phyloP scores from a whole-genome alignment of 768 basidiomycete genomes.

The Suillus subalutaceus region DNA sequence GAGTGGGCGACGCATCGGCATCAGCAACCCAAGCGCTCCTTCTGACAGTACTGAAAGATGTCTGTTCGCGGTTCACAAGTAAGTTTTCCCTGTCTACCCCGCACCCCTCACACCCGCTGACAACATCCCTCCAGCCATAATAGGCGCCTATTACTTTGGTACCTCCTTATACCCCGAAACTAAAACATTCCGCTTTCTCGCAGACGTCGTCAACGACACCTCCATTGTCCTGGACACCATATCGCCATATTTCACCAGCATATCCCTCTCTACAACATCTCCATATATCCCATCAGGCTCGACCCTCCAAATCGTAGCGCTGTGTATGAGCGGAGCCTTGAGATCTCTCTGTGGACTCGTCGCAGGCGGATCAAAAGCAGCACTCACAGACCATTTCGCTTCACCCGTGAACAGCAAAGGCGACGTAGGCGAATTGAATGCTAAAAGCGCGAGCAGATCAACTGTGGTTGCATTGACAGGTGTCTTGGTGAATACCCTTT shows the following conservation, averaged over 20 bases:
- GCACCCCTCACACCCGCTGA: background rate
- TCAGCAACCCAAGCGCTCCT: conserved; percentile 68
- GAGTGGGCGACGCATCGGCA: conserved; percentile 69
- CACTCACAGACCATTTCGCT: conserved; percentile 68
- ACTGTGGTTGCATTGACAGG: conserved; percentile 69
- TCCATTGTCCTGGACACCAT: conserved; percentile 62
- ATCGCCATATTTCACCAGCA: conserved; percentile 52
- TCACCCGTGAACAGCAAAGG: conserved; percentile 52
- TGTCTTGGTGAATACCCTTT: conserved; percentile 57
- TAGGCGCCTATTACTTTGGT: conserved; percentile 62
- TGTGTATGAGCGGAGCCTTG: conserved; percentile 63
- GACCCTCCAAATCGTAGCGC: conserved; percentile 45
- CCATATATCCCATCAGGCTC: conserved; percentile 33
- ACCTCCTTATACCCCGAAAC: conserved; percentile 70
- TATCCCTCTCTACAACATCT: conserved; percentile 32
- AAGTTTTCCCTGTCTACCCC: conserved; percentile 22
- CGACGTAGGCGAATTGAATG: conserved; percentile 71
- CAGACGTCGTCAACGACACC: conserved; percentile 66
- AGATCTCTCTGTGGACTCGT: conserved; percentile 64
- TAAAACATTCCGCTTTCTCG: conserved; percentile 68
- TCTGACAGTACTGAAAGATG: conserved; percentile 67
- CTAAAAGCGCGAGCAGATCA: conserved; percentile 74
- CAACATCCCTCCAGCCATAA: conserved; percentile 49
- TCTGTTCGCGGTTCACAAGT: conserved; percentile 67
- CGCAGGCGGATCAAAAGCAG: conserved; percentile 71